Conservation (phyloP, 164 flowering plant species). For the Vitis labrusca region DNA sequence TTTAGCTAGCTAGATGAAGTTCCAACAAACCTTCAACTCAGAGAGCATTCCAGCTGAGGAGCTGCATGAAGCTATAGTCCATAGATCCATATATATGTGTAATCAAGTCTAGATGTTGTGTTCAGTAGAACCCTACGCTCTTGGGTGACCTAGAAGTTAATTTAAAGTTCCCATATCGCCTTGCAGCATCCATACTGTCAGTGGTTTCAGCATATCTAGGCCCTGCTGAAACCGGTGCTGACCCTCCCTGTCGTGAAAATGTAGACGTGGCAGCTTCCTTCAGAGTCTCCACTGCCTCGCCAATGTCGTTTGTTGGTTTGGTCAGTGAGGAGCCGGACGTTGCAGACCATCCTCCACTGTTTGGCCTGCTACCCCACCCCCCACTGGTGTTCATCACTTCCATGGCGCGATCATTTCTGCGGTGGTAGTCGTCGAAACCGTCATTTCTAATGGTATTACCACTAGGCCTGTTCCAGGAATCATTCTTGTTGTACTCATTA, state of each 20-base stretch:
- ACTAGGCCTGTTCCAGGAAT: slow-evolving; percentile 12
- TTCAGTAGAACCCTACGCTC: slow-evolving; percentile 8
- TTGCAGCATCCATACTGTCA: slow-evolving; percentile 27
- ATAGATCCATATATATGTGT: too few species aligned
- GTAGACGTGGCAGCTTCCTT: slow-evolving; percentile 14
- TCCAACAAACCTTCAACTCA: too few species aligned
- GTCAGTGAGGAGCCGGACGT: slow-evolving; percentile 17
- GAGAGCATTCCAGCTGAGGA: too few species aligned
- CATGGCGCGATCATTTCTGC: neutral
- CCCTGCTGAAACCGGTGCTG: too few species aligned
- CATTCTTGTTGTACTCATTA: slow-evolving; percentile 1
- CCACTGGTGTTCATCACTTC: slow-evolving; percentile 13
- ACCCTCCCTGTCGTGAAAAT: neutral
- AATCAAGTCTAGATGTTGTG: neutral
- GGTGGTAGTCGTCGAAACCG: slow-evolving; percentile 5
- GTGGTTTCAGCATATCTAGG: slow-evolving; percentile 6
- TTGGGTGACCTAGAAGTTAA: neutral
- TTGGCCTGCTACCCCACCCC: slow-evolving; percentile 26
- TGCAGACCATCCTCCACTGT: slow-evolving; percentile 18
- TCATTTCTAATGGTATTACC: neutral
- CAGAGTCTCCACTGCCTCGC: slow-evolving; percentile 12
- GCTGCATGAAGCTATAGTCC: too few species aligned
- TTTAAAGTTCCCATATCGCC: slow-evolving; percentile 16
- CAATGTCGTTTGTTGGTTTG: slow-evolving; percentile 21
- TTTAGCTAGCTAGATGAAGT: too few species aligned